phyloP scores from a whole-genome alignment of 495 filamentous ascomycete genomes.

The Patellaria atrata region DNA sequence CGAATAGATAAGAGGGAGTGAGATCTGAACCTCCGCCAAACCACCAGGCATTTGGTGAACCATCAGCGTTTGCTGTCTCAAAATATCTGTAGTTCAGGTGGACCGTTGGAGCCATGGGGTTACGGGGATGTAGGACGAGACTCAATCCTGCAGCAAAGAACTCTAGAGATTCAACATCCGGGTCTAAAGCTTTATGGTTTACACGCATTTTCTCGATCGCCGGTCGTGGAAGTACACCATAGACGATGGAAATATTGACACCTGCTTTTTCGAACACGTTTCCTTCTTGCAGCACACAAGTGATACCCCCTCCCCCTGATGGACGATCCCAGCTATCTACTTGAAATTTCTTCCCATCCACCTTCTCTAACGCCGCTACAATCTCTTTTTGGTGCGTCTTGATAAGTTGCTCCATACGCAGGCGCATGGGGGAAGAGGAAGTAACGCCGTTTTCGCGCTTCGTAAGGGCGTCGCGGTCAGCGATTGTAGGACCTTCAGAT shows the following conservation, averaged over 20 bases:
- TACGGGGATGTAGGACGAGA: slow-evolving; percentile 79
- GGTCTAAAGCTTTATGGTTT: slow-evolving; percentile 80
- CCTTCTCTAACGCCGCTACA: slow-evolving; percentile 57
- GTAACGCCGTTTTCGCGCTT: slow-evolving; percentile 53
- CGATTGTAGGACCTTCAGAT: slow-evolving; percentile 49
- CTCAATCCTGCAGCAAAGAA: slow-evolving; percentile 95
- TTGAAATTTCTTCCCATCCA: slow-evolving; percentile 69
- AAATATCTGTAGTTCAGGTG: slow-evolving; percentile 99
- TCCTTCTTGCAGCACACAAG: slow-evolving; percentile 87
- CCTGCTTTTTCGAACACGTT: slow-evolving; percentile 98
- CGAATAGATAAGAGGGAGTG: slow-evolving; percentile 87
- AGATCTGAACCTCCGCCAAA: slow-evolving; percentile 92
- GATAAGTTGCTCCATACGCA: slow-evolving; percentile 93
- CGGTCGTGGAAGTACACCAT: slow-evolving; percentile 75
- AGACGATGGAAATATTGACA: slow-evolving; percentile 88
- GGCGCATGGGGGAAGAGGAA: slow-evolving; percentile 78
- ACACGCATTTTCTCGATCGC: slow-evolving; percentile 89
- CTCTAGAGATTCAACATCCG: slow-evolving; percentile 60
- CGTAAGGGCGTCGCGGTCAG: slow-evolving; percentile 51
- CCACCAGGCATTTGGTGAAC: slow-evolving; percentile 79
- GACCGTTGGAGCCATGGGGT: slow-evolving; percentile 94
- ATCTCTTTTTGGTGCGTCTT: slow-evolving; percentile 83
- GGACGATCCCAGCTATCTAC: slow-evolving; percentile 79
- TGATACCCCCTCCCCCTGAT: slow-evolving; percentile 72
- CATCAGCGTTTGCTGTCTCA: slow-evolving; percentile 70